These are phyloP conservation scores for Apium graveolens DNA, from an alignment of 129 eudicot species.

Conservation along the genomic window DNA sequence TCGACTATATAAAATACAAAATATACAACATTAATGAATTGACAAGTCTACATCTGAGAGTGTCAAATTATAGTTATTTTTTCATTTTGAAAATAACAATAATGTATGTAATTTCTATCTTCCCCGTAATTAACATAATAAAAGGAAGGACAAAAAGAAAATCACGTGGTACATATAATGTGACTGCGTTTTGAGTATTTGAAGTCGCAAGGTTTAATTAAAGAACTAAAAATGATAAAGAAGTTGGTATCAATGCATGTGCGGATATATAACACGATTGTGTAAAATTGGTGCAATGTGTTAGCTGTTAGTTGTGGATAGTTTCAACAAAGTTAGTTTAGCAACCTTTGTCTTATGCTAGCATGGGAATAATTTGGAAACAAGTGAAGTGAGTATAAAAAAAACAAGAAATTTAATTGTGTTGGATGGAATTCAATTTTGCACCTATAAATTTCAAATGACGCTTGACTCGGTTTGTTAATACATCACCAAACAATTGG, in stretches of 20 bases:
- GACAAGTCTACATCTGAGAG: no score
- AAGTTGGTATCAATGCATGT: neutral
- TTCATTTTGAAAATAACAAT: no score
- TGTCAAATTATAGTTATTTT: no score
- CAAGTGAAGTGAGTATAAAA: neutral
- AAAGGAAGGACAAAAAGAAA: neutral
- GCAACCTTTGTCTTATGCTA: conserved; percentile 7
- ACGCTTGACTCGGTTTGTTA: neutral
- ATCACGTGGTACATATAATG: neutral
- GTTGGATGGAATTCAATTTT: neutral
- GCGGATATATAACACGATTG: no score
- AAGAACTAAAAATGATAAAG: neutral
- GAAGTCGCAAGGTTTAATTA: neutral
- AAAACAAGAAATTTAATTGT: neutral
- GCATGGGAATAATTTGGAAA: neutral
- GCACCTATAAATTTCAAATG: neutral
- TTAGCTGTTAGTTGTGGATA: neutral
- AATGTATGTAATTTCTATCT: no score
- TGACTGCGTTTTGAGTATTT: neutral
- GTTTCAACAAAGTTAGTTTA: neutral
- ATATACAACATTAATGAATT: no score
- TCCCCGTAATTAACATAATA: neutral
- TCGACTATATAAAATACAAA: no score
- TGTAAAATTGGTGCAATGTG: neutral
- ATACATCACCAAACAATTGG: neutral